These are phyloP conservation scores for Pascua guehoae DNA, from an alignment of 1,284 basidiomycete species.

Conservation along the genomic window DNA sequence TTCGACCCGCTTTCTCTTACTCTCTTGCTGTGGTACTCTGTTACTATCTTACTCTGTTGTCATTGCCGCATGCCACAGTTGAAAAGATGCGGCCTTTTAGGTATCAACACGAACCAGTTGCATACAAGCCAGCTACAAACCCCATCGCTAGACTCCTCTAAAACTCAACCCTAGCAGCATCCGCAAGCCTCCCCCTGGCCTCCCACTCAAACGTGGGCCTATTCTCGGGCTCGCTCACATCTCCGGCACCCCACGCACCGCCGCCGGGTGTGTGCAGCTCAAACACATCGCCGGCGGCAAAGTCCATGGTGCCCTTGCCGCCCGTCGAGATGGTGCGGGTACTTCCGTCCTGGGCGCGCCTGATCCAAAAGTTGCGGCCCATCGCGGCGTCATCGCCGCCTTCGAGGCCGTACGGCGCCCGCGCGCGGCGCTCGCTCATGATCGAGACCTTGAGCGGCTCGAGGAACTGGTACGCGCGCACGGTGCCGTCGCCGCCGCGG, in stretches of 20 bases:
- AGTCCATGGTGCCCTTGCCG: slow-evolving; percentile 21
- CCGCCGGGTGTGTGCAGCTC: slow-evolving; percentile 38
- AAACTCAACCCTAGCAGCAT: neutral
- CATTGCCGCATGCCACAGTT: too few species aligned
- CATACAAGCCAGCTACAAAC: too few species aligned
- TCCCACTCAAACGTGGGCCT: slow-evolving; percentile 4
- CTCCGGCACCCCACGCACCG: slow-evolving; percentile 25
- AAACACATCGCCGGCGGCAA: slow-evolving; percentile 30
- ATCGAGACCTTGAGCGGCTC: slow-evolving; percentile 83
- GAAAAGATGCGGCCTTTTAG: too few species aligned
- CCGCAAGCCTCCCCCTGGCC: neutral
- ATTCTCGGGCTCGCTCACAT: slow-evolving; percentile 1
- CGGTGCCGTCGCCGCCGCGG: slow-evolving; percentile 80
- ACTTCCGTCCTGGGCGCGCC: slow-evolving; percentile 57
- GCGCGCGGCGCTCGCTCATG: slow-evolving; percentile 33
- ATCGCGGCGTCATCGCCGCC: slow-evolving; percentile 27
- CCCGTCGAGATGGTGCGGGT: slow-evolving; percentile 47
- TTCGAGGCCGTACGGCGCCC: slow-evolving; percentile 30
- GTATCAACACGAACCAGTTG: too few species aligned
- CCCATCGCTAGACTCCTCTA: neutral
- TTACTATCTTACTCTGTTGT: too few species aligned
- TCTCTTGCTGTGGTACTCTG: too few species aligned
- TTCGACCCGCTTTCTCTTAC: too few species aligned
- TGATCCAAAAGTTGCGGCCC: slow-evolving; percentile 30
- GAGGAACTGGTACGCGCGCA: slow-evolving; percentile 82